These are phyloP conservation scores for Rosa multiflora DNA, from an alignment of 306 rosid species.

Conservation along the genomic window DNA sequence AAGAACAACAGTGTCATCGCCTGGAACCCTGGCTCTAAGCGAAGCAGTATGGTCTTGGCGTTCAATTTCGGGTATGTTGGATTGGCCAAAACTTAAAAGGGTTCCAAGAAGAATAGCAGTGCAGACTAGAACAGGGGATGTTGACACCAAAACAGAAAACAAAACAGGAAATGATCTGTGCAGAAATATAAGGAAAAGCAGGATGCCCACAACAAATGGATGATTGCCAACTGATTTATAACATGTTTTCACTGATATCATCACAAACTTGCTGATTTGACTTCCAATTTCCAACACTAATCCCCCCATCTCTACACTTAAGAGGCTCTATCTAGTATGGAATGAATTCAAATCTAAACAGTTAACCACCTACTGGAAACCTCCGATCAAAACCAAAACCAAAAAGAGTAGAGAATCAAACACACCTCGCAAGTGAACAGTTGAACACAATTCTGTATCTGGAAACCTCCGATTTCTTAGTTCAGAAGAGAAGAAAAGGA, in stretches of 20 bases:
- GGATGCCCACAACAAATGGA: slow-evolving; percentile 66
- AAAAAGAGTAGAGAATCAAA: too few relatives aligned
- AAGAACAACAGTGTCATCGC: slow-evolving; percentile 46
- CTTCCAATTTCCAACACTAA: slow-evolving; percentile 31
- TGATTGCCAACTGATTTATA: slow-evolving; percentile 64
- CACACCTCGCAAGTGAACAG: too few relatives aligned
- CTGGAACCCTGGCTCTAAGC: slow-evolving; percentile 47
- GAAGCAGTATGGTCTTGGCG: slow-evolving; percentile 58
- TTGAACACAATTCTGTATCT: too few relatives aligned
- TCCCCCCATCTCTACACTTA: too few relatives aligned
- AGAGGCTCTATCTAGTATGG: too few relatives aligned
- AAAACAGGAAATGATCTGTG: slow-evolving; percentile 64
- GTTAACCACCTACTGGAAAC: too few relatives aligned
- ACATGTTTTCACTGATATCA: slow-evolving; percentile 42
- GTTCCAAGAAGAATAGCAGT: slow-evolving; percentile 94
- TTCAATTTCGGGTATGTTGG: slow-evolving; percentile 70
- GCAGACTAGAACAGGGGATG: slow-evolving; percentile 90
- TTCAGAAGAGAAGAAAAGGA: too few relatives aligned
- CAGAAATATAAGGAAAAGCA: slow-evolving; percentile 62
- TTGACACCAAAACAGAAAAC: slow-evolving; percentile 71
- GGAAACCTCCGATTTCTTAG: too few relatives aligned
- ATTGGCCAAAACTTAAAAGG: slow-evolving; percentile 87
- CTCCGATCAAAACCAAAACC: too few relatives aligned
- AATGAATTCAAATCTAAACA: too few relatives aligned
- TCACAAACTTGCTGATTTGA: slow-evolving; percentile 48